Conservation (phyloP, 2,329 filamentous ascomycete species). For the Allantophomopsis lycopodina region DNA sequence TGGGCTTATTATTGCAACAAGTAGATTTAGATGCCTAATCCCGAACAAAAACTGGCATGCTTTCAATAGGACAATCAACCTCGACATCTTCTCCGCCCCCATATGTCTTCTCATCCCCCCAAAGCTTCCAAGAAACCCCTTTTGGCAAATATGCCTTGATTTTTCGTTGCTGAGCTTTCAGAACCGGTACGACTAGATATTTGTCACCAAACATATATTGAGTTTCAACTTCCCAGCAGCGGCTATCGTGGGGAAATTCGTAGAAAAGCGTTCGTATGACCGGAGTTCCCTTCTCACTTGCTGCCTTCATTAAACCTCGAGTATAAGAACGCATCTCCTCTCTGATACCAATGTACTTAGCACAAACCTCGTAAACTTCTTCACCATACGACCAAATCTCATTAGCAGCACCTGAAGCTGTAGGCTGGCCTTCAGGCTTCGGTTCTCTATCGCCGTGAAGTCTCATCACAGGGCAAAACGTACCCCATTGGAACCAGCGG, state of each 20-base stretch:
- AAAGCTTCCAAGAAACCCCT: slow-evolving; percentile 27
- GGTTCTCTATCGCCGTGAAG: slow-evolving; percentile 54
- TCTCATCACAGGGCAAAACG: slow-evolving; percentile 54
- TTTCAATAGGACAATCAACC: slow-evolving; percentile 27
- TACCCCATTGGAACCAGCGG: slow-evolving; percentile 57
- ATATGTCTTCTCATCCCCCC: slow-evolving; percentile 18
- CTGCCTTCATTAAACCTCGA: slow-evolving; percentile 40
- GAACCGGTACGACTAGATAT: slow-evolving; percentile 43
- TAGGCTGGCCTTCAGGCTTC: slow-evolving; percentile 25
- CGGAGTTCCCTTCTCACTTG: slow-evolving; percentile 43
- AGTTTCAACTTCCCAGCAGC: slow-evolving; percentile 40
- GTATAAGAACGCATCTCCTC: slow-evolving; percentile 46
- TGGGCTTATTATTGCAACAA: too few species aligned
- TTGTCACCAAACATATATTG: slow-evolving; percentile 51
- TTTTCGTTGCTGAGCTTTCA: slow-evolving; percentile 30
- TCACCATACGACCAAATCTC: slow-evolving; percentile 56
- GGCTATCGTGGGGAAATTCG: slow-evolving; percentile 41
- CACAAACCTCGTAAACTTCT: slow-evolving; percentile 43
- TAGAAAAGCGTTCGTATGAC: slow-evolving; percentile 51
- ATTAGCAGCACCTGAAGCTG: slow-evolving; percentile 32
- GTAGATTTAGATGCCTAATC: too few species aligned
- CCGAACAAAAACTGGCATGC: slow-evolving; percentile 29
- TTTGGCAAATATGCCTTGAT: slow-evolving; percentile 37
- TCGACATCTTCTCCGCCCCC: slow-evolving; percentile 25
- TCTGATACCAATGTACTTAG: slow-evolving; percentile 41